Conservation (phyloP, 2,329 filamentous ascomycete genomes). For the Penicillium palitans region DNA sequence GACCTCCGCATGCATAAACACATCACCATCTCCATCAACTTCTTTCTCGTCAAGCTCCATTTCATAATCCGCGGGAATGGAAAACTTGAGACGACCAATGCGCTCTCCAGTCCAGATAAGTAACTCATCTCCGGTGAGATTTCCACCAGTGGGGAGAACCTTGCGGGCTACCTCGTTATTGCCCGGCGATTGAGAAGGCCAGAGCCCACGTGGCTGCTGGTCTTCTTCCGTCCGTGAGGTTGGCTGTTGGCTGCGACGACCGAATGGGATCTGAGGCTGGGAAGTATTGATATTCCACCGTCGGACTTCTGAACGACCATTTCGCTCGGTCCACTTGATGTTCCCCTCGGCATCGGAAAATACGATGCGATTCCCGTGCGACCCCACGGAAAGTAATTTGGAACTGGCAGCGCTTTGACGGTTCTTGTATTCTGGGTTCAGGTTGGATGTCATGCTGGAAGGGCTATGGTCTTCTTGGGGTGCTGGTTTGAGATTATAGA, state of each 20-base stretch:
- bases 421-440: slow-evolving; percentile 62
- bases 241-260: slow-evolving; percentile 14
- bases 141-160: slow-evolving; percentile 62
- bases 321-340: slow-evolving; percentile 87
- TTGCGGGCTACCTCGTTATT: slow-evolving; percentile 74
- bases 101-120: slow-evolving; percentile 87
- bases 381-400: slow-evolving; percentile 76
- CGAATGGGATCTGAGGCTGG: slow-evolving; percentile 19
- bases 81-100: slow-evolving; percentile 70
- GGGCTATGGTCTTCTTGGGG: slow-evolving; percentile 30
- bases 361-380: slow-evolving; percentile 78
- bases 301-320: slow-evolving; percentile 62
- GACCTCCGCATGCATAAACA: slow-evolving; percentile 31
- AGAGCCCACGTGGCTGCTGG: slow-evolving; percentile 56
- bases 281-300: slow-evolving; percentile 59
- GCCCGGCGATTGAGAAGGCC: slow-evolving; percentile 46
- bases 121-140: slow-evolving; percentile 62
- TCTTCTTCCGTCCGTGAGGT: slow-evolving; percentile 21
- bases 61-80: slow-evolving; percentile 42
- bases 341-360: slow-evolving; percentile 81
- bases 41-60: slow-evolving; percentile 37
- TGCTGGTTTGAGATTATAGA: slow-evolving; percentile 58
- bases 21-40: slow-evolving; percentile 41
- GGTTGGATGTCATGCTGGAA: slow-evolving; percentile 29
- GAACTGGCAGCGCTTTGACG: slow-evolving; percentile 78